Percentiles rank a stretch among this genome's conserved stretches.
phyloP scores from a whole-genome alignment of 176 grass and related monocot genomes.

The Zoysia pacifica region DNA sequence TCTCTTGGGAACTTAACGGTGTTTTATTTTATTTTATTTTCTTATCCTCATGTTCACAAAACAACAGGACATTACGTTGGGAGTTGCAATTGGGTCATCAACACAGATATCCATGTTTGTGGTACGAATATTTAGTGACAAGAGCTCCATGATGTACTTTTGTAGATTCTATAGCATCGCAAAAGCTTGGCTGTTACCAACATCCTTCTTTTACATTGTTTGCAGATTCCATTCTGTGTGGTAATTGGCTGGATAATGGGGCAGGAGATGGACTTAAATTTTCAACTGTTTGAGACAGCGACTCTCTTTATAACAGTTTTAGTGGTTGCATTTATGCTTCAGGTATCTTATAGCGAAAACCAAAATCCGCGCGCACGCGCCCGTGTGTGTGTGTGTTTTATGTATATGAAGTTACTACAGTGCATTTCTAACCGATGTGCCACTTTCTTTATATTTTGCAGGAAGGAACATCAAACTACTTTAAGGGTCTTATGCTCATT shows the following conservation, averaged over 20 bases:
- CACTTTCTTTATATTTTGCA: constrained; percentile 37
- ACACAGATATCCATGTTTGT: constrained; percentile 99
- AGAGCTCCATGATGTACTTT: constrained; percentile 25
- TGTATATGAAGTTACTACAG: not conserved
- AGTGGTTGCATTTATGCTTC: constrained; percentile 97
- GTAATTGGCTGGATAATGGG: constrained; percentile 99
- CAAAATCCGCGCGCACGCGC: not conserved
- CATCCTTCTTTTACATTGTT: constrained; percentile 25
- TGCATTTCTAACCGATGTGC: not conserved
- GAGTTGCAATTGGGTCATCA: constrained; percentile 96
- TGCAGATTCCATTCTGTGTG: constrained; percentile 92
- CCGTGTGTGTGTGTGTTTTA: not conserved
- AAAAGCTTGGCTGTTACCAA: not conserved
- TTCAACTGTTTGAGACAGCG: constrained; percentile 93
- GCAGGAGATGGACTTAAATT: constrained; percentile 97
- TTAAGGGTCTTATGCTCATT: constrained; percentile 92
- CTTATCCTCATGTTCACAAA: constrained; percentile 33
- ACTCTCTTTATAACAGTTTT: constrained; percentile 93
- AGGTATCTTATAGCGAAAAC: constrained; percentile 53
- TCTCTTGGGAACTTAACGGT: constrained; percentile 27
- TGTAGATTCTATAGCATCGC: constrained; percentile 10
- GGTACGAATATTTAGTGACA: constrained; percentile 52
- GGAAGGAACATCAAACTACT: constrained; percentile 92
- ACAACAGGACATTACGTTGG: constrained; percentile 86
- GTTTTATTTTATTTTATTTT: constrained; percentile 22